Evolutionary conservation across 73 alveolate species (phyloP).

Genomic region (Paramecium pentaurelia): DNA sequence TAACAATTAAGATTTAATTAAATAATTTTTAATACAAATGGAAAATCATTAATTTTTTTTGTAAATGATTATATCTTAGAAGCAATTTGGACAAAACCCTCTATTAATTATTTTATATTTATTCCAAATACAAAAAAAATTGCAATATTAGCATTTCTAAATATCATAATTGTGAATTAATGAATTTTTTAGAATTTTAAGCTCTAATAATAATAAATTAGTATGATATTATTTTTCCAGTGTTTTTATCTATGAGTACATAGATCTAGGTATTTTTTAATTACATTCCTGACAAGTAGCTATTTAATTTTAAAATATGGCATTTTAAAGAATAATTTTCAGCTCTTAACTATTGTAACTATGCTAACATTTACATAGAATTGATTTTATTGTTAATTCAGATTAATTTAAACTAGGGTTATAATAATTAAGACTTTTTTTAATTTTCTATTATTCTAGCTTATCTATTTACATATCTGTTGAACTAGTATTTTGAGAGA

Average conservation of each 20-base stretch:
- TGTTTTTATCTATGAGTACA: not conserved
- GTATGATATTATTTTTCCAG: not conserved
- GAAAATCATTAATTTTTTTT: not conserved
- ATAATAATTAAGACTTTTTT: too few relatives aligned
- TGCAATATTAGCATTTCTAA: not conserved
- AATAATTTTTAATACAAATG: not conserved
- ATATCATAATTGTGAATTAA: not conserved
- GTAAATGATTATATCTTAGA: not conserved
- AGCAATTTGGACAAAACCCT: not conserved
- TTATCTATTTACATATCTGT: too few relatives aligned
- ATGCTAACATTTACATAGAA: not conserved
- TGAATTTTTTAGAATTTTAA: not conserved
- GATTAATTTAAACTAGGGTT: not conserved
- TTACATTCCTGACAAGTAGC: not conserved
- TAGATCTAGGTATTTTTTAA: not conserved
- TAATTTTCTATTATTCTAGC: too few relatives aligned
- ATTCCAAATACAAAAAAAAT: not conserved
- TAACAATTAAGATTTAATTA: not conserved
- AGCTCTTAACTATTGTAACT: not conserved
- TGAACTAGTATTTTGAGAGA: too few relatives aligned
- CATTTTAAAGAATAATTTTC: not conserved
- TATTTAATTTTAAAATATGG: not conserved
- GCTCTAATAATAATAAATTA: not conserved
- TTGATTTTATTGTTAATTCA: not conserved
- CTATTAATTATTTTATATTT: not conserved